Conservation (phyloP, 106 monocot species). For the Allium cepa region DNA sequence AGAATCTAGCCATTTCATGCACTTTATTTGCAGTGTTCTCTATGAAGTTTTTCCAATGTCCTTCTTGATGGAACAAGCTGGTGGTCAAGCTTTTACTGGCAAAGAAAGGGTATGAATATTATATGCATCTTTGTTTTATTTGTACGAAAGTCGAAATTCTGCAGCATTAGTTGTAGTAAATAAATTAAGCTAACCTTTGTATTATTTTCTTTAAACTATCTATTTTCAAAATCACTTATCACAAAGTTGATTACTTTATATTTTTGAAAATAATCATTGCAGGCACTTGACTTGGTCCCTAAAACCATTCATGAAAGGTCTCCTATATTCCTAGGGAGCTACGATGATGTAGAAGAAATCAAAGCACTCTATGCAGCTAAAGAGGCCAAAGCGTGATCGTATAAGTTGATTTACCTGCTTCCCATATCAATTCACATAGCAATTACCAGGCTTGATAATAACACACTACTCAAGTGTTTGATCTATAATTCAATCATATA, state of each 20-base stretch:
- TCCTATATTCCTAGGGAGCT: constrained; percentile 91
- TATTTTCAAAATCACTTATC: not conserved
- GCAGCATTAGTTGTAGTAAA: too few species aligned
- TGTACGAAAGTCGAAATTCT: too few species aligned
- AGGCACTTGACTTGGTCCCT: constrained; percentile 91
- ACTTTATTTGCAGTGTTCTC: constrained; percentile 52
- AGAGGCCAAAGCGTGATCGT: constrained; percentile 28
- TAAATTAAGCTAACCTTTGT: not conserved
- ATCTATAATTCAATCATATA: constrained; percentile 5
- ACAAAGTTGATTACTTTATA: not conserved
- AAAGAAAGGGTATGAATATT: constrained; percentile 62
- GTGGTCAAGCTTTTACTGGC: constrained; percentile 96
- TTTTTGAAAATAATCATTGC: constrained; percentile 2
- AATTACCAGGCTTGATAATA: not conserved
- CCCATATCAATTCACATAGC: not conserved
- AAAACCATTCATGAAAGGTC: constrained; percentile 82
- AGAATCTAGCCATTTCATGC: not conserved
- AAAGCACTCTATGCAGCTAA: constrained; percentile 78
- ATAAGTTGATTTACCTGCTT: not conserved
- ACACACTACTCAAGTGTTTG: not conserved
- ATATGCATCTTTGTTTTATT: too few species aligned
- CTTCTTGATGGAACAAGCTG: constrained; percentile 97
- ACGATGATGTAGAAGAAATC: constrained; percentile 91
- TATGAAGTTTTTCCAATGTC: constrained; percentile 99
- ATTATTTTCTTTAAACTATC: not conserved